Evolutionary conservation across 2,329 filamentous ascomycete species (phyloP).

Genomic region (Exophiala calicioides): DNA sequence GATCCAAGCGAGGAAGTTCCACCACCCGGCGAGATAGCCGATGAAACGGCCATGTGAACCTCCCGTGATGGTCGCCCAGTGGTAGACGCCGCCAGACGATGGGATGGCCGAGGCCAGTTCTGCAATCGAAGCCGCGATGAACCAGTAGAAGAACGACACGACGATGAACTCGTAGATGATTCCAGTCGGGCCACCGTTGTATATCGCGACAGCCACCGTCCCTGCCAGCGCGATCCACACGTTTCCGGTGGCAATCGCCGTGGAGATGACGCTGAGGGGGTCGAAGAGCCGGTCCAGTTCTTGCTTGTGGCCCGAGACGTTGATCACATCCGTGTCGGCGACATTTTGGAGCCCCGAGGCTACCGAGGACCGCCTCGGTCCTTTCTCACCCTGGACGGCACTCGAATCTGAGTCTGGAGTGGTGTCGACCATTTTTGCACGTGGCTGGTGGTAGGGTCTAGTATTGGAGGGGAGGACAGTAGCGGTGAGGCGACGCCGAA

Average conservation of each 20-base stretch:
- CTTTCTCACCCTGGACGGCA: too few relatives aligned
- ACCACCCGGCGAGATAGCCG: slow-evolving; percentile 48
- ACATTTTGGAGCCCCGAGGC: not conserved
- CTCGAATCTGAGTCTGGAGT: too few relatives aligned
- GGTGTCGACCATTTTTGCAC: too few relatives aligned
- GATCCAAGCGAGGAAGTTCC: slow-evolving; percentile 56
- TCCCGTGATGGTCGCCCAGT: slow-evolving; percentile 61
- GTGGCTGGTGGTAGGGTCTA: too few relatives aligned
- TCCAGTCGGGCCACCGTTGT: slow-evolving; percentile 62
- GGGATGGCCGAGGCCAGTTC: slow-evolving; percentile 63
- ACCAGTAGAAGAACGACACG: slow-evolving; percentile 56
- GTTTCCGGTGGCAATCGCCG: slow-evolving; percentile 64
- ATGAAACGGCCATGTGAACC: slow-evolving; percentile 55
- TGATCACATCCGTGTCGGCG: slow-evolving; percentile 42
- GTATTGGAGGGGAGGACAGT: too few relatives aligned
- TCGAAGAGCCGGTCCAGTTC: slow-evolving; percentile 65
- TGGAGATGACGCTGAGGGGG: slow-evolving; percentile 59
- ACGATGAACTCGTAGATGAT: slow-evolving; percentile 62
- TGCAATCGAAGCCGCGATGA: slow-evolving; percentile 60
- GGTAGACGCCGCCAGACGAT: slow-evolving; percentile 61
- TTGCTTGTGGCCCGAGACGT: slow-evolving; percentile 64
- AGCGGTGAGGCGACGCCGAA: too few relatives aligned
- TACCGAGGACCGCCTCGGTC: too few relatives aligned
- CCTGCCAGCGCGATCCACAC: slow-evolving; percentile 66
- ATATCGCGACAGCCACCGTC: slow-evolving; percentile 40